phyloP scores from a whole-genome alignment of 345 rosid genomes.

The Sonneratia alba region DNA sequence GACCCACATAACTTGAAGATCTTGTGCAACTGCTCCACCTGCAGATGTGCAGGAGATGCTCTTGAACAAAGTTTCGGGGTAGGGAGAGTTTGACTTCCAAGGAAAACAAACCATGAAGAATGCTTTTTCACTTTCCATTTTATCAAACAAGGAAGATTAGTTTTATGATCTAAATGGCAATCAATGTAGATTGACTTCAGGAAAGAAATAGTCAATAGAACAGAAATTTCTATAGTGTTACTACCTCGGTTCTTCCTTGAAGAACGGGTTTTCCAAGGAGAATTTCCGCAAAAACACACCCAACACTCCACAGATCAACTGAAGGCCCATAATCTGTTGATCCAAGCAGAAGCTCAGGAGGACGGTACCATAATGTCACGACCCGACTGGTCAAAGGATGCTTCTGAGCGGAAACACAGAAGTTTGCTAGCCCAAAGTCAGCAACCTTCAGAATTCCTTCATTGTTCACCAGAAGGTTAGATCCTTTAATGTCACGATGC shows the following conservation, averaged over 20 bases:
- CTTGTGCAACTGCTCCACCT: constrained; percentile 96
- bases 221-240: no score
- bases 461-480: constrained; percentile 85
- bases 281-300: constrained; percentile 94
- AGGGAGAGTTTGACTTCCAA: not conserved
- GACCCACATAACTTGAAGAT: constrained; percentile 98
- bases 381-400: constrained; percentile 98
- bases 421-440: constrained; percentile 95
- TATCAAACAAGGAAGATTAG: no score
- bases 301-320: constrained; percentile 97
- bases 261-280: constrained; percentile 79
- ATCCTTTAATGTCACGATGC: constrained; percentile 98
- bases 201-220: not conserved
- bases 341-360: constrained; percentile 90
- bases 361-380: constrained; percentile 97
- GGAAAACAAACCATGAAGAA: no score
- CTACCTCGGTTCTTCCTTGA: constrained; percentile 96
- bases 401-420: constrained; percentile 34
- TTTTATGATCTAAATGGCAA: not conserved
- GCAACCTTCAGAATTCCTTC: constrained; percentile 87
- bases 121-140: no score
- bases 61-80: not conserved
- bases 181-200: not conserved
- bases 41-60: constrained; percentile 12
- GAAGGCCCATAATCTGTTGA: constrained; percentile 82